These are phyloP conservation scores for Trichophyton simii DNA, from an alignment of 2,329 filamentous ascomycete genomes.

Conservation along the genomic window DNA sequence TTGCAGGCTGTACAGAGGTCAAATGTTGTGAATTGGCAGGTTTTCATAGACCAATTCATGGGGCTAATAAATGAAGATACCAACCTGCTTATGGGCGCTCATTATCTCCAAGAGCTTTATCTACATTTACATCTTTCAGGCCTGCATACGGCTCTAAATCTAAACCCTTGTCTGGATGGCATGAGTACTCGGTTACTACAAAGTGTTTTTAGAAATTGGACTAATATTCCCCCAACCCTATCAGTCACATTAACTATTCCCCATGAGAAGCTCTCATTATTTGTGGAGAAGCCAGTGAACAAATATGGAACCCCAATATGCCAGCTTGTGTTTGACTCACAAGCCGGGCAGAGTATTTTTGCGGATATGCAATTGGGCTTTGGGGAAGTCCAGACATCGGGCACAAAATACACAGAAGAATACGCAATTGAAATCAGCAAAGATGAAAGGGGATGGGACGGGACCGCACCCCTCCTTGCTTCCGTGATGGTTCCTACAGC, in stretches of 20 bases:
- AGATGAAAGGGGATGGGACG: constrained; percentile 17
- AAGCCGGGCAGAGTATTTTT: constrained; percentile 13
- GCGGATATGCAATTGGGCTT: constrained; percentile 17
- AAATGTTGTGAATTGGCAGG: constrained; percentile 13
- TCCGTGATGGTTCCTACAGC: constrained; percentile 19
- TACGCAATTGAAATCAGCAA: constrained; percentile 14
- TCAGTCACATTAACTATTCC: constrained; percentile 9
- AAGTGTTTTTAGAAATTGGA: constrained; percentile 1
- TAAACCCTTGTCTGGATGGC: not conserved
- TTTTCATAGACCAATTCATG: constrained; percentile 9
- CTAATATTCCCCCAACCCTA: not conserved
- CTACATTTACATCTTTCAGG: constrained; percentile 18
- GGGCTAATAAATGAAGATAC: constrained; percentile 12
- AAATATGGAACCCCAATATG: constrained; percentile 11
- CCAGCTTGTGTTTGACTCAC: constrained; percentile 12
- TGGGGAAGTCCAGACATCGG: constrained; percentile 12
- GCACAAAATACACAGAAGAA: constrained; percentile 10
- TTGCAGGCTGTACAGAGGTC: constrained; percentile 16
- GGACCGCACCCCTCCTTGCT: constrained; percentile 17
- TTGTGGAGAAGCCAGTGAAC: not conserved
- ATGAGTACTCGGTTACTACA: not conserved
- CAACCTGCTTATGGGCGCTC: constrained; percentile 12
- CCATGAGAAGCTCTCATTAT: not conserved
- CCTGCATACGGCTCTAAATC: constrained; percentile 3
- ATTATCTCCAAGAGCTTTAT: constrained; percentile 20